phyloP scores from a whole-genome alignment of 2,329 filamentous ascomycete species.

The Cytospora schulzeri region DNA sequence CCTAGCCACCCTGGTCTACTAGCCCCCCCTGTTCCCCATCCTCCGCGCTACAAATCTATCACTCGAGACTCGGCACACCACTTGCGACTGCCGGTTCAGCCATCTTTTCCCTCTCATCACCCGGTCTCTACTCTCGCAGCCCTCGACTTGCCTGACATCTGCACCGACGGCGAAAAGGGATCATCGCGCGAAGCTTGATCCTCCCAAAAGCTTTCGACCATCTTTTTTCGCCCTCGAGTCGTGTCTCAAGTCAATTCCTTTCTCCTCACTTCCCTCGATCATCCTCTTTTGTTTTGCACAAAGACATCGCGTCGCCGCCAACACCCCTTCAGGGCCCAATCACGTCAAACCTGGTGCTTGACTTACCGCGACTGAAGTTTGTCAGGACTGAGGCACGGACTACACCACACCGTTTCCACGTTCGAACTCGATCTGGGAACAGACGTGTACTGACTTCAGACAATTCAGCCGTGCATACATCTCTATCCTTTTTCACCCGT shows the following conservation, averaged over 20 bases:
- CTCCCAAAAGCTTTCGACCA: slow-evolving; percentile 18
- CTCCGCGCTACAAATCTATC: slow-evolving; percentile 25
- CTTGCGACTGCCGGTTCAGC: slow-evolving; percentile 12
- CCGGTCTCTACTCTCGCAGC: slow-evolving; percentile 13
- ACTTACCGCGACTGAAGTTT: slow-evolving; percentile 18
- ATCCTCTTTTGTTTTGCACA: background rate
- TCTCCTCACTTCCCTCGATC: slow-evolving; percentile 1
- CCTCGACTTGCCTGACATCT: slow-evolving; percentile 20
- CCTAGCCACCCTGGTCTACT: slow-evolving; percentile 17
- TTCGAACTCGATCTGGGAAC: slow-evolving; percentile 3
- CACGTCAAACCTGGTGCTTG: slow-evolving; percentile 20
- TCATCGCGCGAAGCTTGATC: slow-evolving; percentile 13
- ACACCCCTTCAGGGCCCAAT: slow-evolving; percentile 2
- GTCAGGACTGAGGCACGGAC: slow-evolving; percentile 24
- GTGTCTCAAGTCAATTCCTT: slow-evolving; percentile 20
- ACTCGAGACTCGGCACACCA: slow-evolving; percentile 27
- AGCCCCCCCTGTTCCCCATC: slow-evolving; percentile 9
- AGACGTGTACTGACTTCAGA: slow-evolving; percentile 20
- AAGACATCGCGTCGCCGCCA: slow-evolving; percentile 2
- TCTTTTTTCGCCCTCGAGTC: slow-evolving; percentile 25
- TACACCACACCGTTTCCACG: slow-evolving; percentile 3
- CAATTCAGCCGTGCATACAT: slow-evolving; percentile 24
- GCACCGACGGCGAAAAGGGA: slow-evolving; percentile 23
- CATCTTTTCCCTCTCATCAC: slow-evolving; percentile 20
- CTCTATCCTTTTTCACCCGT: background rate